These are phyloP conservation scores for Xylariaceae sp. DNA, from an alignment of 2,329 filamentous ascomycete genomes.

Conservation along the genomic window DNA sequence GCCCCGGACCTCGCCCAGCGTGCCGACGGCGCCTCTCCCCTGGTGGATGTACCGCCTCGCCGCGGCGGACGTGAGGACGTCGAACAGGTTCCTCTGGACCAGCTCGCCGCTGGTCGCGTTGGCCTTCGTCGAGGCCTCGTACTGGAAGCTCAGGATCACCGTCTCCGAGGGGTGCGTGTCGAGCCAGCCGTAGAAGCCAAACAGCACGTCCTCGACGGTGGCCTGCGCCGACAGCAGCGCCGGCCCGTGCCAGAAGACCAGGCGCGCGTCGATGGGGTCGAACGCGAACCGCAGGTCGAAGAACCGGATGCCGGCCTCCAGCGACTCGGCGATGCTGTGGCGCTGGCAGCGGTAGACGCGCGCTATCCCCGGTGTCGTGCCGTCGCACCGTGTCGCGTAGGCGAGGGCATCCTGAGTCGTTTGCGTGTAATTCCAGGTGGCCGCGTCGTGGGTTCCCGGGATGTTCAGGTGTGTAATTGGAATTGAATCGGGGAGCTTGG, in stretches of 20 bases:
- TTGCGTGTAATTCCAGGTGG: conserved; percentile 57
- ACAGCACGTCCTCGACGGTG: conserved; percentile 51
- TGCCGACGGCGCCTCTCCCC: conserved; percentile 16
- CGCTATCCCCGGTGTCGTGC: conserved; percentile 37
- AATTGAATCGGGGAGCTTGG: conserved; percentile 47
- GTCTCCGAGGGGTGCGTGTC: conserved; percentile 52
- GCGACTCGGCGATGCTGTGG: conserved; percentile 43
- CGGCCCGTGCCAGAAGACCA: conserved; percentile 56
- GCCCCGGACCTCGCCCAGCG: conserved; percentile 31
- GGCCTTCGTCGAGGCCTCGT: conserved; percentile 47
- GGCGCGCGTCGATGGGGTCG: conserved; percentile 50
- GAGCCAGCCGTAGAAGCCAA: conserved; percentile 55
- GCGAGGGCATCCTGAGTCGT: conserved; percentile 48
- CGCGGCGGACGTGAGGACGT: conserved; percentile 45
- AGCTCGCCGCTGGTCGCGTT: conserved; percentile 42
- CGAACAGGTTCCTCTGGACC: conserved; percentile 47
- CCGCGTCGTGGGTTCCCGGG: conserved; percentile 56
- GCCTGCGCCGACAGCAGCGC: conserved; percentile 52
- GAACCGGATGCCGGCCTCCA: conserved; percentile 54
- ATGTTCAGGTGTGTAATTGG: conserved; percentile 54
- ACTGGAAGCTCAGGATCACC: conserved; percentile 54
- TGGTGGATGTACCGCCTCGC: conserved; percentile 48
- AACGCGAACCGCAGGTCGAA: conserved; percentile 58
- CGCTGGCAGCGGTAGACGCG: conserved; percentile 51
- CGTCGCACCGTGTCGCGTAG: conserved; percentile 48